These are phyloP conservation scores for Penicillium sp. DNA, from an alignment of 2,329 filamentous ascomycete genomes.

Conservation along the genomic window DNA sequence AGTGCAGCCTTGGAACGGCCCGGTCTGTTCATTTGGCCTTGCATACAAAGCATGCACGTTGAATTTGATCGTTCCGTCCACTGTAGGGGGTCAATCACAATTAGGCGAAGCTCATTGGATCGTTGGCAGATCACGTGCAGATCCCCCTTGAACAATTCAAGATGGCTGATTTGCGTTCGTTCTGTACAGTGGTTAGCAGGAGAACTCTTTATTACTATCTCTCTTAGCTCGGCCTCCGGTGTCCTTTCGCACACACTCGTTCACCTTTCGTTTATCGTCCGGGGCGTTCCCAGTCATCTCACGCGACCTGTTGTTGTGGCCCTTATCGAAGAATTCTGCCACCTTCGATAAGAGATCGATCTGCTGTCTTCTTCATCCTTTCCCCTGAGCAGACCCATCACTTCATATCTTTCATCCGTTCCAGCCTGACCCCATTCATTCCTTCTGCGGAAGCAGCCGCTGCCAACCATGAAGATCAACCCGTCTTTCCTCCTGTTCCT, in stretches of 20 bases:
- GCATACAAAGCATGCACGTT: no score
- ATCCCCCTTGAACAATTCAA: slow-evolving; percentile 1
- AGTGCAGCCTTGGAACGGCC: no score
- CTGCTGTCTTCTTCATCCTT: background rate
- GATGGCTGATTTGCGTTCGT: background rate
- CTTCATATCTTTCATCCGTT: background rate
- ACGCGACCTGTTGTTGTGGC: slow-evolving; percentile 7
- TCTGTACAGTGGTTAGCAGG: background rate
- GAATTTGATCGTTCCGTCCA: no score
- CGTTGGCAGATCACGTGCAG: slow-evolving; percentile 7
- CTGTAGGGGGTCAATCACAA: background rate
- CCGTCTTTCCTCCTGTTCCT: slow-evolving; percentile 37
- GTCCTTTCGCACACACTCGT: background rate
- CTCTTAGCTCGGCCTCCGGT: no score
- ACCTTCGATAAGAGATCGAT: background rate
- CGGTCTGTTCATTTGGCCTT: no score
- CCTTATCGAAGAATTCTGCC: slow-evolving; percentile 2
- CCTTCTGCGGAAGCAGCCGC: slow-evolving; percentile 8
- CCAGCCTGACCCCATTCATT: slow-evolving; percentile 2
- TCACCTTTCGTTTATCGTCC: background rate
- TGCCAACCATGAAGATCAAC: slow-evolving; percentile 36
- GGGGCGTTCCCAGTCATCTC: background rate
- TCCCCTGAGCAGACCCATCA: background rate
- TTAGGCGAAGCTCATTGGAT: background rate
- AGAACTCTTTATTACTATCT: no score